A percentile compares a stretch with the other conserved stretches of the same genome.
phyloP scores from a whole-genome alignment of 2,329 filamentous ascomycete species.

The Neofusicoccum cordaticola region DNA sequence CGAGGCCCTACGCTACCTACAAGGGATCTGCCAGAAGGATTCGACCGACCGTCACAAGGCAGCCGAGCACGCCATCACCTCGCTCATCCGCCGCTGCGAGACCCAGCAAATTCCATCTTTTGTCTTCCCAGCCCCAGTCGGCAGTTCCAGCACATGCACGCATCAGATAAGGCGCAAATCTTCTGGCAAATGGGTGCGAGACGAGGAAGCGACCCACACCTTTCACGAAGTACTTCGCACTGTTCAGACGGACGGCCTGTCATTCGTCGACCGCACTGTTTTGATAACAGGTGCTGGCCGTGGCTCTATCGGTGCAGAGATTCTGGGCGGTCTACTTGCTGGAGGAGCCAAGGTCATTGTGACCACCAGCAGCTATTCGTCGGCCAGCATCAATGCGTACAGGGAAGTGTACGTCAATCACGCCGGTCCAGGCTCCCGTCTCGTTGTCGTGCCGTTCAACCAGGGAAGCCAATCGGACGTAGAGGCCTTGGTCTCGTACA shows the following conservation, averaged over 20 bases:
- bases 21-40: background rate
- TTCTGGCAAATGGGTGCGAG: background rate
- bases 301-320: conserved; percentile 36
- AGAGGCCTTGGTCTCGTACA: conserved; percentile 36
- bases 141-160: conserved; percentile 11
- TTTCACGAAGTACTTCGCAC: background rate
- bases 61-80: background rate
- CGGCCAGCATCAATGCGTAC: conserved; percentile 31
- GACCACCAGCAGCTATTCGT: conserved; percentile 37
- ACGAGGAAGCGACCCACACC: background rate
- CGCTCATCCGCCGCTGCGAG: background rate
- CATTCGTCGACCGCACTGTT: conserved; percentile 30
- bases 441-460: conserved; percentile 42
- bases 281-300: conserved; percentile 39
- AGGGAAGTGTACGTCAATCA: conserved; percentile 34
- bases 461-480: conserved; percentile 41
- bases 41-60: background rate
- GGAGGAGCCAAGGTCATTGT: conserved; percentile 41
- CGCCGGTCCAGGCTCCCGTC: conserved; percentile 33
- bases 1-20: background rate
- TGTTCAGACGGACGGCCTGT: background rate
- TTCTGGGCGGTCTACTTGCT: conserved; percentile 31
- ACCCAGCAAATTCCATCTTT: background rate
- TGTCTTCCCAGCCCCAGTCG: background rate
- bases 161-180: background rate